Evolutionary conservation across 192 early-diverging fungal genomes (phyloP), one percentile per base, ranked within the genome.

Genomic region (Globomyces pollinis-pini): DNA sequence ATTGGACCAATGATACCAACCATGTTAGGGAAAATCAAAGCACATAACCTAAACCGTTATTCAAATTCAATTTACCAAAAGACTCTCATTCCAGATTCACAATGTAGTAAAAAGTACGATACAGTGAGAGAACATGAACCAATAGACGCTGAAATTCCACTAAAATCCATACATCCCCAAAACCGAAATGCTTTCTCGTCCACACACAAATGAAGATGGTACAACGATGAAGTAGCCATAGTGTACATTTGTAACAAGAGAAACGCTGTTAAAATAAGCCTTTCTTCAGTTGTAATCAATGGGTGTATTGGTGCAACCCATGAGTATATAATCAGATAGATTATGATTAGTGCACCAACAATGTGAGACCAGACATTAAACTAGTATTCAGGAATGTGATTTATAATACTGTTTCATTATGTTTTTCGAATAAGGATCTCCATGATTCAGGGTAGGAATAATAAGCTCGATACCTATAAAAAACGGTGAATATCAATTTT

Each of bases 151-250:
- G 63, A 64, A 21, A 64, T 58, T 24, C 63, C 69, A 47, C 44
- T 47, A 15, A 28, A 47, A 47, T 47, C 44, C 59, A 54, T 9
- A 26, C 69, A 71, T 1, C 64, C 64, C 24, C 18, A 71, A 26
- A 60, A 62, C 3, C 28, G 29, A 35, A 59, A 66, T 3, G 64
- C 64, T 7, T 59, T 55, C 23, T 47, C 38, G 2, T 45, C 52
- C 35, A 67, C 60, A n/a, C 50, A 31, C 16, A 71, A 47, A 45
- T 71, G 69, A 15, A 71, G 43, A 42, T 71, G 69, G 39, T 44
- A 41, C 29, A 55, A 26, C 7, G 53, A 38, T 6, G 53, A 55
- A 35, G 33, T 33, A 5, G 33, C 9, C 53, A 55, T 41, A 1
- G 53, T 55, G 53, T 55, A 55, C 8, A 20, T 28, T 3, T 24